Evolutionary conservation across 495 filamentous ascomycete species (phyloP).

Genomic region (Bombardia bombarda): DNA sequence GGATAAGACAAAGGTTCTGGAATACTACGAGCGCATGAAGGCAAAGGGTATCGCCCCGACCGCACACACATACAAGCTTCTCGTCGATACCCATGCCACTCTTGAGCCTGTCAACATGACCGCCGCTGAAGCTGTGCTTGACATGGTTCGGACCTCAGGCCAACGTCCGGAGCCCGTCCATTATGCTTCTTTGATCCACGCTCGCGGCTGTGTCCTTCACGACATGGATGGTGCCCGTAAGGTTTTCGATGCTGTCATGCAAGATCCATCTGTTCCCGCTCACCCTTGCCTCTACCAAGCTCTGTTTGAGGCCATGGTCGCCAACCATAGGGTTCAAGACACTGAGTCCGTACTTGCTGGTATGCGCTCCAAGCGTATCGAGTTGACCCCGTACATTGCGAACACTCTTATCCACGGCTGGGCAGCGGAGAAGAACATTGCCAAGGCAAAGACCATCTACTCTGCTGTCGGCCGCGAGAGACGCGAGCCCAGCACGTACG

Average conservation of each 20-base stretch:
- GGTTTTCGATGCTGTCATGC: conserved; percentile 73
- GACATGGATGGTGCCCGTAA: conserved; percentile 76
- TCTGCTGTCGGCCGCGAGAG: conserved; percentile 60
- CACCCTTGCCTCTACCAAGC: conserved; percentile 92
- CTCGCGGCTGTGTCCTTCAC: conserved; percentile 88
- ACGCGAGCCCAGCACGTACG: conserved; percentile 96
- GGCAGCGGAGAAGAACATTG: conserved; percentile 76
- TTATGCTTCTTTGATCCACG: conserved; percentile 91
- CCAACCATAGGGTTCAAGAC: conserved; percentile 75
- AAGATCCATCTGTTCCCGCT: conserved; percentile 52
- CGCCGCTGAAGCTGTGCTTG: conserved; percentile 78
- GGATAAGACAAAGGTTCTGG: conserved; percentile 86
- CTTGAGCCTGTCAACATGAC: conserved; percentile 87
- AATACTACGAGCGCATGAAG: conserved; percentile 92
- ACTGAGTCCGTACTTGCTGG: conserved; percentile 64
- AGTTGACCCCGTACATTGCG: conserved; percentile 94
- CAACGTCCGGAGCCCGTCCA: conserved; percentile 83
- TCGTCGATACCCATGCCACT: conserved; percentile 91
- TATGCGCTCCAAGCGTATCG: conserved; percentile 65
- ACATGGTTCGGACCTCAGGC: conserved; percentile 65
- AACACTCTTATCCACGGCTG: conserved; percentile 99
- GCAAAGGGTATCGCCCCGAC: conserved; percentile 82
- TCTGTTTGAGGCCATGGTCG: conserved; percentile 91
- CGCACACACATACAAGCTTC: conserved; percentile 93
- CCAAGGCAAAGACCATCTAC: conserved; percentile 72